Base-by-base conservation (phyloP, 192 early-diverging fungal species). In the Endogone sp. region DNA sequence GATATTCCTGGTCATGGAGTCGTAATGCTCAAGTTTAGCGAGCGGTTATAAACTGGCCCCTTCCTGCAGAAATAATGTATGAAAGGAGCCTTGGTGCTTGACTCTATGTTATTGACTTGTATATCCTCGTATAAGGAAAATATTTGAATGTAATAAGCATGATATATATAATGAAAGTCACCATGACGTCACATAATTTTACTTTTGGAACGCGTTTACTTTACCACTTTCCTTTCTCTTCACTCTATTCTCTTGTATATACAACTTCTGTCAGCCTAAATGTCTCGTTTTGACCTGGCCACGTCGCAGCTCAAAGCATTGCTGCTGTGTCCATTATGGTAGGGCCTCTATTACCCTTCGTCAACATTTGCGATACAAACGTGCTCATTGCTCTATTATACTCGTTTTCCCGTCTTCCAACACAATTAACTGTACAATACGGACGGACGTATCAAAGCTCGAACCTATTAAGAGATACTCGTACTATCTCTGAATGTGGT, bases 401-500 rank as follows among this genome's bases (percentile, higher is more conserved):
- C n/a, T n/a, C n/a, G n/a, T n/a, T n/a, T n/a, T n/a, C n/a, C n/a
- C n/a, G n/a, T n/a, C n/a, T n/a, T n/a, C n/a, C n/a, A n/a, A n/a
- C n/a, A n/a, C 37, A 32, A 26, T 25, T 58, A 26, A 20, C 30
- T 44, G 23, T 27, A 24, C 24, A 56, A 22, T 16, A 30, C 61
- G 3, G 22, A 3, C 13, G 3, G 22, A 31, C 11, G 2, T 11
- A 21, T 26, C 2, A 23, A 75, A 66, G 25, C 25, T 22, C 3
- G 37, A 72, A 72, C 11, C 56, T 74, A 57, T 63, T 79, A 10
- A 56, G 62, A 22, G 60, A 58, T 4, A 75, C 77, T 21, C 25
- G 63, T 29, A 75, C 77, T 0, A 49, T 79, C n/a, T 59, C 63
- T 44, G 77, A 79, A 63, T 79, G 77, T 25, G 77, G 77, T 0